phyloP scores from a whole-genome alignment of 108 stramenopile species.

The Conticribra weissflogii region DNA sequence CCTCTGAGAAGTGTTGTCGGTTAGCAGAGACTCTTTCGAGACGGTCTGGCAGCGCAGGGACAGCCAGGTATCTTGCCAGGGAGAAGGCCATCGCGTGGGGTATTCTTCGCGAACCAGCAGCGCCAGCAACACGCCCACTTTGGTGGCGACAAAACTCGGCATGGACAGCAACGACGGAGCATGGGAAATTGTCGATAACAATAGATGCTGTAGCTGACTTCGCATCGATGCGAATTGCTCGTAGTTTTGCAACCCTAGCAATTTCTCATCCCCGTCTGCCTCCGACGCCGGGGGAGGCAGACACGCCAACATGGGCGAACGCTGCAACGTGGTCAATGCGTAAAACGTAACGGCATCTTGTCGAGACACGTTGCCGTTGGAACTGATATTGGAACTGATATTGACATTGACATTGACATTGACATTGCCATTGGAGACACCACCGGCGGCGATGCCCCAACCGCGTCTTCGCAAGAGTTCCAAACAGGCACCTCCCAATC shows the following conservation, averaged over 20 bases:
- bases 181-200: constrained; percentile 24
- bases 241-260: constrained; percentile 4
- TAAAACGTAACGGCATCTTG: constrained; percentile 45
- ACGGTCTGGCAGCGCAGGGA: constrained; percentile 16
- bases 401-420: too few species aligned
- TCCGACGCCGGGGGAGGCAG: constrained; percentile 5
- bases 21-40: not conserved
- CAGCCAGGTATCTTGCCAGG: constrained; percentile 54
- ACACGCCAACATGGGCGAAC: constrained; percentile 16
- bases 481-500: constrained; percentile 15
- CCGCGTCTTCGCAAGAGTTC: constrained; percentile 21
- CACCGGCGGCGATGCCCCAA: constrained; percentile 6
- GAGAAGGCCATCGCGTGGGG: constrained; percentile 44
- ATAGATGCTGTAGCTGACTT: constrained; percentile 21
- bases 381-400: too few species aligned
- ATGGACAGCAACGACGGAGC: constrained; percentile 9
- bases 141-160: constrained; percentile 56
- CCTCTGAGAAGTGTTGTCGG: constrained; percentile 12
- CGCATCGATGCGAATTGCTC: constrained; percentile 22
- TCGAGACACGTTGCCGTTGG: too few species aligned
- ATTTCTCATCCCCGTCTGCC: too few species aligned
- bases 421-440: too few species aligned
- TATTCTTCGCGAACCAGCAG: constrained; percentile 55
- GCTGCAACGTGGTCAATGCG: constrained; percentile 52
- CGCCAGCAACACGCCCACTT: constrained; percentile 63